Conservation (phyloP, 176 grass and related monocot genomes). For the Poa pratensis region DNA sequence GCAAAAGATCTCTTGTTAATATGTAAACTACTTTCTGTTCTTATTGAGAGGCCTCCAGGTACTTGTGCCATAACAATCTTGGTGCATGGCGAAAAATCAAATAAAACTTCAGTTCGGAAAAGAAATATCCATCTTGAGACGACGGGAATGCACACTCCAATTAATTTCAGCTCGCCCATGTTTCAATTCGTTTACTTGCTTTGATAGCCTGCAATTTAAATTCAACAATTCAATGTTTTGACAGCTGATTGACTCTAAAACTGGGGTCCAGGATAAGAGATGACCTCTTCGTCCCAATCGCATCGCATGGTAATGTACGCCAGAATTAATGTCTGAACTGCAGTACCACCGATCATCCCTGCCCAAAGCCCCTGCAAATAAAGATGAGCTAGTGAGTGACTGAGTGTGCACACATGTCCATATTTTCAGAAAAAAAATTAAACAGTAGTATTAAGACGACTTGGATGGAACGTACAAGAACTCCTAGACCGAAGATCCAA, state of each 20-base stretch:
- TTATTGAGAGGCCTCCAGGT: not conserved
- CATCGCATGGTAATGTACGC: conserved; percentile 21
- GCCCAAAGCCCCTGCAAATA: conserved; percentile 47
- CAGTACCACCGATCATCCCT: conserved; percentile 58
- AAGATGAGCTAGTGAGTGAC: not conserved
- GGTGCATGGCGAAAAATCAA: not conserved
- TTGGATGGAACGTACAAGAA: conserved; percentile 36
- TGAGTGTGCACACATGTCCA: not conserved
- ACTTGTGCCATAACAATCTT: not conserved
- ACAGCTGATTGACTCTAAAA: not conserved
- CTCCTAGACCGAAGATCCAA: conserved; percentile 44
- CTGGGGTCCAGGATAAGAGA: not conserved
- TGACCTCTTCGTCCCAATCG: conserved; percentile 53
- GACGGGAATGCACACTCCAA: not conserved
- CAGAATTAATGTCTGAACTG: conserved; percentile 49
- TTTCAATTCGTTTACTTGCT: conserved; percentile 20
- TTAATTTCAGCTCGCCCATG: too few species aligned
- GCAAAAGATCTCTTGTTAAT: not conserved
- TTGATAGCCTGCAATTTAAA: conserved; percentile 31
- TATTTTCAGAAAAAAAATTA: not conserved
- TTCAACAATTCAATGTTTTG: not conserved
- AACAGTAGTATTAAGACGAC: not conserved
- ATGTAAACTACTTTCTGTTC: not conserved
- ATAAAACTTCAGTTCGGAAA: not conserved
- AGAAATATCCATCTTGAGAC: not conserved